Percentiles rank a stretch among this genome's conserved stretches.
phyloP scores from a whole-genome alignment of 805 yeast species.

The Schizosaccharomyces osmophilus region DNA sequence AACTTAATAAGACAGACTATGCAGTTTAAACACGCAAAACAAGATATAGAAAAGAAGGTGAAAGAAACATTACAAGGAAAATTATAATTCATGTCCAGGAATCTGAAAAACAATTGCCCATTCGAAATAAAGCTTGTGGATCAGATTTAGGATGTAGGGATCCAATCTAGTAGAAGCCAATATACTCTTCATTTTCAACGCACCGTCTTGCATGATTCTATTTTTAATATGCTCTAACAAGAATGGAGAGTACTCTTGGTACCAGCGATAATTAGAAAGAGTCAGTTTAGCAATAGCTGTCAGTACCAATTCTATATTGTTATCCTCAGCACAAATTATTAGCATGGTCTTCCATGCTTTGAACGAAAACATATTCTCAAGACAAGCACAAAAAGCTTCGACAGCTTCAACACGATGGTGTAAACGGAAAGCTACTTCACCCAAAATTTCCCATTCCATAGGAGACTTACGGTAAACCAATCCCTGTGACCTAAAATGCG shows the following conservation, averaged over 20 bases:
- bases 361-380: conserved; percentile 55
- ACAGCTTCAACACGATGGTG: conserved; percentile 76
- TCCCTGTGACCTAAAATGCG: conserved; percentile 75
- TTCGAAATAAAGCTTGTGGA: conserved; percentile 24
- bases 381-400: conserved; percentile 51
- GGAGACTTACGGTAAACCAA: conserved; percentile 53
- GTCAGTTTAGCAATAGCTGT: conserved; percentile 48
- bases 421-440: conserved; percentile 60
- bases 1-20: no score
- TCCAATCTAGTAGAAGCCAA: conserved; percentile 42
- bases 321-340: conserved; percentile 27
- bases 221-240: conserved; percentile 5
- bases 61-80: no score
- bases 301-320: conserved; percentile 24
- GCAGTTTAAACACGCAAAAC: no score
- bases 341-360: conserved; percentile 52
- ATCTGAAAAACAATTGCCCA: conserved; percentile 24
- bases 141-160: conserved; percentile 31
- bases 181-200: conserved; percentile 20
- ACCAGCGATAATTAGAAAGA: conserved; percentile 99
- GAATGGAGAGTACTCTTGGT: conserved; percentile 29
- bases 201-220: conserved; percentile 8
- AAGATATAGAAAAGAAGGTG: no score
- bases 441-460: conserved; percentile 80
- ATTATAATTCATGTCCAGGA: conserved; percentile 18